Conservation (phyloP, 2,329 filamentous ascomycete species). For the Hypomyces rosellus region DNA sequence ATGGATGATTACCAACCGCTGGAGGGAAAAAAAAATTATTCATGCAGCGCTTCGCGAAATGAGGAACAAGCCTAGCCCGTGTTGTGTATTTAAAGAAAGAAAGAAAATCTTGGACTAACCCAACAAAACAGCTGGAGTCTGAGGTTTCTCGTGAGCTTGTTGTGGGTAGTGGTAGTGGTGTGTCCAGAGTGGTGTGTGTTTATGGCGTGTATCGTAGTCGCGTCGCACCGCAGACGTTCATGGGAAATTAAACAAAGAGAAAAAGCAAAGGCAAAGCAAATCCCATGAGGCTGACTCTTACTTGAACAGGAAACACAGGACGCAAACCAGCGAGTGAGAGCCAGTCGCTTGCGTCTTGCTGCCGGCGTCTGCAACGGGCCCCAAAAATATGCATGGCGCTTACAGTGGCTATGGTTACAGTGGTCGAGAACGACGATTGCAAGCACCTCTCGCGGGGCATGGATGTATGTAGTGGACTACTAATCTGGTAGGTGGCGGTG, state of each 20-base stretch:
- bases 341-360: conserved; percentile 7
- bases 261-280: neutral
- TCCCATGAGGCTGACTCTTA: neutral
- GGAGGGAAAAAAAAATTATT: too few species aligned
- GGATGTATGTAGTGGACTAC: too few species aligned
- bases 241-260: neutral
- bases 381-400: conserved; percentile 5
- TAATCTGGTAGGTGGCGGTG: too few species aligned
- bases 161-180: too few species aligned
- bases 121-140: neutral
- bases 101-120: neutral
- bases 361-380: conserved; percentile 5
- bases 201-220: too few species aligned
- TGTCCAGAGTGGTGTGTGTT: too few species aligned
- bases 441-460: too few species aligned
- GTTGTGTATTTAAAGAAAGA: neutral
- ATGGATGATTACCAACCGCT: too few species aligned
- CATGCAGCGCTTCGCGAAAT: too few species aligned
- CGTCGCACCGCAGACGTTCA: neutral
- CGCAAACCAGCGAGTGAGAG: conserved; percentile 3
- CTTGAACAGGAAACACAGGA: neutral
- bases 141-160: too few species aligned
- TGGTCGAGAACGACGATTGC: too few species aligned
- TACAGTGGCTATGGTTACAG: neutral
- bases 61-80: too few species aligned